Evolutionary conservation across 2,329 filamentous ascomycete genomes (phyloP), one percentile per base, ranked within the genome.

Genomic region (Claviceps humidiphila): DNA sequence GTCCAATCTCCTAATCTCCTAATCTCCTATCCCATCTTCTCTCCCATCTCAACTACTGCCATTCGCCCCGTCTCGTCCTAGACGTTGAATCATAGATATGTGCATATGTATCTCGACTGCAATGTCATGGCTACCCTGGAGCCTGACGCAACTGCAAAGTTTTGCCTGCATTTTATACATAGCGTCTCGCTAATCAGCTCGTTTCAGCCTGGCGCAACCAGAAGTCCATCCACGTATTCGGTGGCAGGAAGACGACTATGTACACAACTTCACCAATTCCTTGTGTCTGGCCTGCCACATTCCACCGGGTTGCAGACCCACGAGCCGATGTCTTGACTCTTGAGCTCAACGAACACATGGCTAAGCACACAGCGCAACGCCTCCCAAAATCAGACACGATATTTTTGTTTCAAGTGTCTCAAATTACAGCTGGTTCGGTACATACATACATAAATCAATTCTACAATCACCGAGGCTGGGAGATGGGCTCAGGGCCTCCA

Each of bases 261-360:
- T 20, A 40, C 14, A n/a, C 17, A 3, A 20, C 4, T n/a, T 20
- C 45, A 49, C 37, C 37, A 40, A n/a, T 26, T 8, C 17, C 22
- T 40, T 13, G 13, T 5, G 26, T 24, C 11, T 37, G 40, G 22
- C 14, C 22, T 24, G 14, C 42, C 49, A 34, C 17, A 44, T 17
- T 34, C 17, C 9, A 16, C 39, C 6, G 24, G 16, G 22, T 52
- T 40, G 40, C 40, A 17, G 51, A 55, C 59, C 61, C 57, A 63
- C 60, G 61, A 63, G 62, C 61, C 63, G 20, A 57, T 56, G 57
- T 56, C 57, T 58, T 57, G 45, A 55, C 3, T 4, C 3, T 58
- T 57, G 45, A 55, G 54, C 57, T 45, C 62, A 61, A 58, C 60
- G 55, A 62, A 64, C 64, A 67, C 64, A 66, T 66, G 64, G 62